These are phyloP conservation scores for Neohortaea acidophila DNA, from an alignment of 495 filamentous ascomycete genomes.

Conservation along the genomic window DNA sequence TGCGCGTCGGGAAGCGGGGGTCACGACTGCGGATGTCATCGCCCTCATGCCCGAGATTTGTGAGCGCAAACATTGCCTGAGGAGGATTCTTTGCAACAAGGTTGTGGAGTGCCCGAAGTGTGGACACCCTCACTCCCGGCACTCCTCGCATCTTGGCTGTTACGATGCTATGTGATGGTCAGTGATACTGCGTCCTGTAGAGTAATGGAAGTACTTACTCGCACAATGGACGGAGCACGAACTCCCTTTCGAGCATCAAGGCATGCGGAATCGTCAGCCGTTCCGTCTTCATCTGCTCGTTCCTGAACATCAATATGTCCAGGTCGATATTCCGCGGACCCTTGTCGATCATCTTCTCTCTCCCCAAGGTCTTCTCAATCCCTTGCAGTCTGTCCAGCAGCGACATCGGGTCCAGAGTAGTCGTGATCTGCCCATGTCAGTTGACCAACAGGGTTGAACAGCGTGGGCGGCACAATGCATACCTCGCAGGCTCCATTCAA, in stretches of 20 bases:
- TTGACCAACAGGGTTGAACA: background rate
- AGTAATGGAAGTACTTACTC: slow-evolving; percentile 42
- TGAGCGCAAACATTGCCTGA: background rate
- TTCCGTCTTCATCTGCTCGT: slow-evolving; percentile 45
- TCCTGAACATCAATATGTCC: slow-evolving; percentile 80
- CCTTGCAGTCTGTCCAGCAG: slow-evolving; percentile 66
- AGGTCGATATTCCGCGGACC: slow-evolving; percentile 87
- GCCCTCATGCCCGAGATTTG: background rate
- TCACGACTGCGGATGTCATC: background rate
- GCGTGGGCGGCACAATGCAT: slow-evolving; percentile 17
- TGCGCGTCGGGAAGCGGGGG: slow-evolving; percentile 43
- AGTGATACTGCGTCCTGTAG: background rate
- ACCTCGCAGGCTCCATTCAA: slow-evolving; percentile 93
- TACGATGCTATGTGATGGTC: background rate
- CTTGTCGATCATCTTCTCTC: slow-evolving; percentile 77
- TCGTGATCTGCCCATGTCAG: slow-evolving; percentile 51
- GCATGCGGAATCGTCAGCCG: slow-evolving; percentile 74
- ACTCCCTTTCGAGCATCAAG: slow-evolving; percentile 78
- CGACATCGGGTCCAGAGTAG: slow-evolving; percentile 53
- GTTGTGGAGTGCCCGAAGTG: background rate
- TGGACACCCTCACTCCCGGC: no score
- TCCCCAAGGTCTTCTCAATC: slow-evolving; percentile 64
- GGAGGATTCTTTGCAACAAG: background rate
- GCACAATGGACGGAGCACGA: slow-evolving; percentile 77
- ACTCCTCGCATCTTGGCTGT: no score